These are phyloP conservation scores for Aspergillus fischeri DNA, from an alignment of 2,329 filamentous ascomycete species.

Conservation along the genomic window DNA sequence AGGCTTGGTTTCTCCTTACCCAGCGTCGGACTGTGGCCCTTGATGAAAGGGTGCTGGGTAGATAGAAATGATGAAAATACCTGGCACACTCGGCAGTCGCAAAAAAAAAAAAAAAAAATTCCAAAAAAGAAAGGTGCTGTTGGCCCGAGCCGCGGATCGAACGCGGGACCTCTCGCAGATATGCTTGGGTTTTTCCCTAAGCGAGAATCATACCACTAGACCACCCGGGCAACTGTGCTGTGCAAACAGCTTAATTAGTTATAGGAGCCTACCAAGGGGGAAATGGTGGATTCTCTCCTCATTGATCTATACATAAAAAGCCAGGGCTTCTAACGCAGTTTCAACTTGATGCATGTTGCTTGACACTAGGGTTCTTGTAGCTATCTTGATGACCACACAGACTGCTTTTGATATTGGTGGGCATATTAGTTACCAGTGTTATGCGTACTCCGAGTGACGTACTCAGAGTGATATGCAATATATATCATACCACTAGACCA, in stretches of 20 bases:
- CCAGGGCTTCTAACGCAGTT: no score
- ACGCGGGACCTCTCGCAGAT: slow-evolving; percentile 22
- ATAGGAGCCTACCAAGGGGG: not conserved
- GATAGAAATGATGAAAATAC: not conserved
- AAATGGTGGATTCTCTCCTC: no score
- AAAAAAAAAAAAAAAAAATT: not conserved
- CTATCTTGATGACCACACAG: no score
- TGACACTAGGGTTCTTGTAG: no score
- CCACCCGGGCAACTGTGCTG: slow-evolving; percentile 8
- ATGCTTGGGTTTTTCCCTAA: slow-evolving; percentile 19
- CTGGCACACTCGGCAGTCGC: not conserved
- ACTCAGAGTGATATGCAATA: no score
- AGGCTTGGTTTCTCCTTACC: not conserved
- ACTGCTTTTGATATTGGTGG: no score
- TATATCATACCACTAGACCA: slow-evolving; percentile 22
- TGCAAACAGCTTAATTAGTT: not conserved
- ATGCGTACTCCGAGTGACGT: no score
- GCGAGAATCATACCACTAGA: slow-evolving; percentile 24
- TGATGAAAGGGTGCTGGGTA: not conserved
- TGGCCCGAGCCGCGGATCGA: slow-evolving; percentile 17
- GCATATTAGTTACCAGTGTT: no score
- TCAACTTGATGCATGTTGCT: no score
- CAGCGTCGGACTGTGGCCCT: not conserved
- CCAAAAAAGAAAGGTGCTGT: slow-evolving; percentile 5
- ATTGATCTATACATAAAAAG: no score